Evolutionary conservation across 495 filamentous ascomycete species (phyloP).

Genomic region (Hypoxylon intermedium): DNA sequence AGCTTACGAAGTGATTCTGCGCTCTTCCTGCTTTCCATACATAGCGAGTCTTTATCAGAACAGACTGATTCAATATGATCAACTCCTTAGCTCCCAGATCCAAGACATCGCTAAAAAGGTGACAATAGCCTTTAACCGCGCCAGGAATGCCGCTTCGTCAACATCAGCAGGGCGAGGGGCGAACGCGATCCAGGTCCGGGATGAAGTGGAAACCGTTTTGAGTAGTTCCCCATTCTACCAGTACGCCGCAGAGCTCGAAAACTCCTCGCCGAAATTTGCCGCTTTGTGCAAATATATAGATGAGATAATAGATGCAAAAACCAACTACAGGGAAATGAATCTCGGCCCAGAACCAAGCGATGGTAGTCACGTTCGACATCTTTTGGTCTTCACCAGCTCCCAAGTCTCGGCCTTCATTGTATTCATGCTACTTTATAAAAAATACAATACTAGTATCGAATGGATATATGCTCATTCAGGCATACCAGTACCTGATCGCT

Average conservation of each 20-base stretch:
- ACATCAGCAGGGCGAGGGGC: not conserved
- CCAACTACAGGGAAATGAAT: not conserved
- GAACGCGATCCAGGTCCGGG: not conserved
- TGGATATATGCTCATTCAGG: slow-evolving; percentile 7
- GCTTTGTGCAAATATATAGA: not conserved
- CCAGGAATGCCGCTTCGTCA: too few relatives aligned
- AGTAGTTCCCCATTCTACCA: not conserved
- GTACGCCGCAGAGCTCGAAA: not conserved
- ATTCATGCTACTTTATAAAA: slow-evolving; percentile 3
- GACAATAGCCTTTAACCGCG: not conserved
- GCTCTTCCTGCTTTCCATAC: slow-evolving; percentile 6
- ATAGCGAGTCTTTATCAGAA: not conserved
- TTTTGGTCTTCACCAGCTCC: not conserved
- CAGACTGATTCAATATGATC: not conserved
- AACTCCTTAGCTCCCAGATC: not conserved
- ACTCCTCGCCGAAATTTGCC: not conserved
- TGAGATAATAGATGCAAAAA: not conserved
- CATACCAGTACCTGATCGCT: not conserved
- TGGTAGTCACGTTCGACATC: not conserved
- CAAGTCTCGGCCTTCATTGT: not conserved
- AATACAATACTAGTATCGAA: not conserved
- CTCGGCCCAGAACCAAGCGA: not conserved
- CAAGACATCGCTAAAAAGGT: not conserved
- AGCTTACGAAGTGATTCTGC: slow-evolving; percentile 1
- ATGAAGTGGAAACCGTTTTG: not conserved